Conservation (phyloP, 176 grass and related monocot species). For the Triticum dicoccoides region DNA sequence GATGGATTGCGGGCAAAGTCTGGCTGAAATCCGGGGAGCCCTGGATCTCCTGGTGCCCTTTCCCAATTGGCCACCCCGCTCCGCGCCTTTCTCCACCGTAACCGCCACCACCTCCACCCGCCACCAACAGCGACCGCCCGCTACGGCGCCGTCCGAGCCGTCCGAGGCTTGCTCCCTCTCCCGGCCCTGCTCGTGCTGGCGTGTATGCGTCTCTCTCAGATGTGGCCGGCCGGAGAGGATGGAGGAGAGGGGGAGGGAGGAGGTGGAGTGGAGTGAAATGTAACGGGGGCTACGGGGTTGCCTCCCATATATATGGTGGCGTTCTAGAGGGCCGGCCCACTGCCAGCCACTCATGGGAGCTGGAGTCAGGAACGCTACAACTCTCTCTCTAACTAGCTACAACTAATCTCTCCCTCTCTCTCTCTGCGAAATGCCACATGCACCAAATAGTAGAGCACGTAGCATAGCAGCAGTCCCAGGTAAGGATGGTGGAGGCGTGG, state of each 20-base stretch:
- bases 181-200: background rate
- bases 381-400: background rate
- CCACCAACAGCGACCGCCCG: slow-evolving; percentile 75
- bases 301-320: slow-evolving; percentile 15
- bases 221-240: background rate
- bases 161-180: too few species aligned
- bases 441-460: background rate
- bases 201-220: background rate
- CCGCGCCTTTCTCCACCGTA: slow-evolving; percentile 64
- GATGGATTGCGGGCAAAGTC: slow-evolving; percentile 97
- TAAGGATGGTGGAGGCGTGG: background rate
- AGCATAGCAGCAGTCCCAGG: background rate
- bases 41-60: slow-evolving; percentile 50
- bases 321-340: background rate
- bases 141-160: too few species aligned
- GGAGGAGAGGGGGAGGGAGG: background rate
- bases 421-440: slow-evolving; percentile 2
- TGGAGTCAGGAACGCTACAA: slow-evolving; percentile 33
- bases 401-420: background rate
- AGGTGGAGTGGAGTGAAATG: slow-evolving; percentile 55
- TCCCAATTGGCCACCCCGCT: slow-evolving; percentile 55
- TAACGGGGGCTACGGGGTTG: slow-evolving; percentile 26
- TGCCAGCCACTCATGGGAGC: background rate
- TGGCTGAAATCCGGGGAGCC: slow-evolving; percentile 62
- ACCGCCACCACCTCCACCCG: slow-evolving; percentile 92